Evolutionary conservation across 495 filamentous ascomycete species (phyloP).

Genomic region (Penicillium tannophilum): DNA sequence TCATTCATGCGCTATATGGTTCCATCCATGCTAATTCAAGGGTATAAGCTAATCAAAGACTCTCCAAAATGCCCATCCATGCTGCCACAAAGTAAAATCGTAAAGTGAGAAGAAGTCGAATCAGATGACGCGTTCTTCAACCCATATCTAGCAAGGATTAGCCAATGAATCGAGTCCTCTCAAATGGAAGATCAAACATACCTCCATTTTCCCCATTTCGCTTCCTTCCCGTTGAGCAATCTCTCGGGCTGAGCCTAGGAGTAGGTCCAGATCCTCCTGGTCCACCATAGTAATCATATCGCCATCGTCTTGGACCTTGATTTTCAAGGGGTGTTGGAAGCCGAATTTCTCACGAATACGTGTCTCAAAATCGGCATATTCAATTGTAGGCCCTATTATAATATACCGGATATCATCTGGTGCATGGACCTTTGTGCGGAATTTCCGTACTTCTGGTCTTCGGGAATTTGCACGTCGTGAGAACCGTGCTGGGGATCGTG

Average conservation of each 20-base stretch:
- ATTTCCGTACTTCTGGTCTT: slow-evolving; percentile 54
- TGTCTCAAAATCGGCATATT: slow-evolving; percentile 73
- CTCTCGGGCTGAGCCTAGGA: slow-evolving; percentile 65
- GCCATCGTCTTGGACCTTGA: slow-evolving; percentile 83
- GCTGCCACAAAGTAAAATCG: not conserved
- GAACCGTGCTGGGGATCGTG: slow-evolving; percentile 33
- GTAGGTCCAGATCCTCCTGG: slow-evolving; percentile 92
- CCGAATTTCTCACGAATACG: slow-evolving; percentile 84
- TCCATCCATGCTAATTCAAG: slow-evolving; percentile 2
- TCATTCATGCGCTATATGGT: not conserved
- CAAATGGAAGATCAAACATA: slow-evolving; percentile 48
- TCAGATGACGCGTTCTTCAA: slow-evolving; percentile 56
- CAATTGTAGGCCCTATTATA: slow-evolving; percentile 73
- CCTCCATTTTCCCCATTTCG: slow-evolving; percentile 96
- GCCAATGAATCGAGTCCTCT: slow-evolving; percentile 12
- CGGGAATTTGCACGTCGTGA: slow-evolving; percentile 36
- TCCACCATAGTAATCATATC: slow-evolving; percentile 98
- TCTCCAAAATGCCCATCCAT: not conserved
- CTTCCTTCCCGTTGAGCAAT: slow-evolving; percentile 69
- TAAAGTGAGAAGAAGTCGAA: not conserved
- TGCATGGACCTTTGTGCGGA: slow-evolving; percentile 87
- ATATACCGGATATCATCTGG: slow-evolving; percentile 92
- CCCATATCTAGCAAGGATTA: slow-evolving; percentile 58
- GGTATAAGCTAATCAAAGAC: slow-evolving; percentile 5
- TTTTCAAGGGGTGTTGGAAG: slow-evolving; percentile 68